These are phyloP conservation scores for Thalassiosira oceanica DNA, from an alignment of 352 stramenopile genomes.

Conservation along the genomic window DNA sequence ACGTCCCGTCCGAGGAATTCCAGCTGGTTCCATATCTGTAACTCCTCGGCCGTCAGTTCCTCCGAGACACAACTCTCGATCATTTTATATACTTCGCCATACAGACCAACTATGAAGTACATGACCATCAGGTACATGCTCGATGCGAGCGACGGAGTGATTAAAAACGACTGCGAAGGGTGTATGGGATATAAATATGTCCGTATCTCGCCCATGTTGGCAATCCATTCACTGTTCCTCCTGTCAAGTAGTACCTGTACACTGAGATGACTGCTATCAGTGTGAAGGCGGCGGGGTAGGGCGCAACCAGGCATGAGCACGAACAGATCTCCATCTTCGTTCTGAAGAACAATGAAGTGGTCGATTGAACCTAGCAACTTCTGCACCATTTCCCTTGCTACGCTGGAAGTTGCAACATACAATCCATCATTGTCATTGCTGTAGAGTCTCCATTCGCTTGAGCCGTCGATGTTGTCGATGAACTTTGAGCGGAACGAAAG, in stretches of 20 bases:
- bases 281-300: constrained; percentile 73
- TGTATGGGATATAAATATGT: constrained; percentile 98
- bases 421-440: constrained; percentile 86
- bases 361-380: constrained; percentile 80
- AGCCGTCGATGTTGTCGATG: constrained; percentile 71
- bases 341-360: constrained; percentile 85
- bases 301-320: constrained; percentile 81
- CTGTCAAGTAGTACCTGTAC: constrained; percentile 85
- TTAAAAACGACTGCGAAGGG: constrained; percentile 90
- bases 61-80: constrained; percentile 95
- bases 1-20: constrained; percentile 92
- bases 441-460: constrained; percentile 77
- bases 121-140: constrained; percentile 98
- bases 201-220: constrained; percentile 84
- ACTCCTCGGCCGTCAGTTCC: constrained; percentile 93
- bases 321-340: constrained; percentile 84
- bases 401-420: constrained; percentile 78
- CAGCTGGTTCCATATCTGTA: constrained; percentile 95
- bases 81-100: constrained; percentile 93
- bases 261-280: constrained; percentile 76
- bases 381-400: constrained; percentile 78
- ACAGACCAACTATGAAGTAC: constrained; percentile 93
- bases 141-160: constrained; percentile 93
- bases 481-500: constrained; percentile 88
- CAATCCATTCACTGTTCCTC: constrained; percentile 86